Base-by-base conservation (phyloP, 352 stramenopile species). In the Phytophthora rubi region DNA sequence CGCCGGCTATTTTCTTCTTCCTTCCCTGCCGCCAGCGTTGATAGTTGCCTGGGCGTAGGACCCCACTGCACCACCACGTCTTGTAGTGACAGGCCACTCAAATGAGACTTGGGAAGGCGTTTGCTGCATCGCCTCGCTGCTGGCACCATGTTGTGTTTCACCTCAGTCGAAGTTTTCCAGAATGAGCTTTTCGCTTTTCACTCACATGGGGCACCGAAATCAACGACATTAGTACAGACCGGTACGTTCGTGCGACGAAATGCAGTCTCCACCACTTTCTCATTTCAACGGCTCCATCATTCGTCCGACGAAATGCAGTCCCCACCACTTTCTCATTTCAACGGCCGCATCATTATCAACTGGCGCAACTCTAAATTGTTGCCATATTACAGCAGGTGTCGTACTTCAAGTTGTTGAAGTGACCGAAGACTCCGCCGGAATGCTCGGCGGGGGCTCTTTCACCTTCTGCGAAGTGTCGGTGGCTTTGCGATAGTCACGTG, bases 391-490 rank as follows among this genome's bases (percentile, higher is more conserved):
- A 42, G 35, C 35, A 44, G 15, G 35, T 44, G 10, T 13, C 33
- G 10, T 13, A 28, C 18, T 53, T 68, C 33, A 64, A 30, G 26
- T 69, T 48, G 37, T 67, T 26, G 49, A 52, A 55, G 56, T 54
- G 51, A 35, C 44, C 6, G 53, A 62, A 3, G 64, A 70, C 12
- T 76, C 58, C 0, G 23, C 48, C 42, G 65, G 45, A 6, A 44
- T 37, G 49, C 59, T 73, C 6, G 59, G 52, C 10, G 59, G 62
- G 15, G 48, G 45, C 54, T 77, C 49, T 62, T 73, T 74, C 10
- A 35, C 15, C 49, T 70, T 74, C 18, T 13, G n/a, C 35, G 33
- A 35, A 32, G 21, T 15, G 39, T 53, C 26, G 1, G 28, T 44
- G 13, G 53, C 2, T 12, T 68, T 49, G 21, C 28, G 51, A 45